Percentiles rank a stretch among this genome's conserved stretches.
Evolutionary conservation across 495 filamentous ascomycete species (phyloP).

Genomic region (Monascus purpureus): DNA sequence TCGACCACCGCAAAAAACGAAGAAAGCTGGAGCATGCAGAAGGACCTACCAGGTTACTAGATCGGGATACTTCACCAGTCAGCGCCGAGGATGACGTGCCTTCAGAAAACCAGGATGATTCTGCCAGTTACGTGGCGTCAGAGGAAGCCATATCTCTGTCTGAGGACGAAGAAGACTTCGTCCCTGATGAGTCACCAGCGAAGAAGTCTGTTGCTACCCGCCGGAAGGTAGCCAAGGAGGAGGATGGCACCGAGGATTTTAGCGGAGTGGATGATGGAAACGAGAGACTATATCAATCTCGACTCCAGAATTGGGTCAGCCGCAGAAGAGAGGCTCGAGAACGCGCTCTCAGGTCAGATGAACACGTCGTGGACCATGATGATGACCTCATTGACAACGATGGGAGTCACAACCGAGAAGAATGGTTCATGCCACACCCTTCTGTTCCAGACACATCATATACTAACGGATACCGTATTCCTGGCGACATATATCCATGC

Average conservation of each 20-base stretch:
- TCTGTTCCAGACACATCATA: conserved; percentile 57
- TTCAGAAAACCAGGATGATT: conserved; percentile 30
- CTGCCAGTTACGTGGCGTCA: conserved; percentile 25
- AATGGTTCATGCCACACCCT: conserved; percentile 82
- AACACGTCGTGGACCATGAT: conserved; percentile 9
- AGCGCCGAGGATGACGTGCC: conserved; percentile 15
- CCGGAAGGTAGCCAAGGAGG: conserved; percentile 24
- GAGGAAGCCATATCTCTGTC: conserved; percentile 16
- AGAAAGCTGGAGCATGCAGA: conserved; percentile 14
- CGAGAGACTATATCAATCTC: conserved; percentile 65
- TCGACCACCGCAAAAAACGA: conserved; percentile 25
- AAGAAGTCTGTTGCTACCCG: conserved; percentile 13
- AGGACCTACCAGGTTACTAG: conserved; percentile 4
- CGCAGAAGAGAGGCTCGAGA: conserved; percentile 52
- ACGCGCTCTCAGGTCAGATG: conserved; percentile 18
- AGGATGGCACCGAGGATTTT: conserved; percentile 49
- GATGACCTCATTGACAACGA: conserved; percentile 12
- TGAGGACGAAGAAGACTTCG: conserved; percentile 25
- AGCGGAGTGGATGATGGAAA: conserved; percentile 82
- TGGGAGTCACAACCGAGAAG: conserved; percentile 15
- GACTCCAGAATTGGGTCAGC: conserved; percentile 60
- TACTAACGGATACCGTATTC: conserved; percentile 61
- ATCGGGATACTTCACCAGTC: conserved; percentile 19
- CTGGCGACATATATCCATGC: conserved; percentile 80
- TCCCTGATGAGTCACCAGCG: conserved; percentile 11